Percentiles rank a stretch among this genome's conserved stretches.
Evolutionary conservation across 2,329 filamentous ascomycete species (phyloP).

Genomic region (Diaporthe ilicicola): DNA sequence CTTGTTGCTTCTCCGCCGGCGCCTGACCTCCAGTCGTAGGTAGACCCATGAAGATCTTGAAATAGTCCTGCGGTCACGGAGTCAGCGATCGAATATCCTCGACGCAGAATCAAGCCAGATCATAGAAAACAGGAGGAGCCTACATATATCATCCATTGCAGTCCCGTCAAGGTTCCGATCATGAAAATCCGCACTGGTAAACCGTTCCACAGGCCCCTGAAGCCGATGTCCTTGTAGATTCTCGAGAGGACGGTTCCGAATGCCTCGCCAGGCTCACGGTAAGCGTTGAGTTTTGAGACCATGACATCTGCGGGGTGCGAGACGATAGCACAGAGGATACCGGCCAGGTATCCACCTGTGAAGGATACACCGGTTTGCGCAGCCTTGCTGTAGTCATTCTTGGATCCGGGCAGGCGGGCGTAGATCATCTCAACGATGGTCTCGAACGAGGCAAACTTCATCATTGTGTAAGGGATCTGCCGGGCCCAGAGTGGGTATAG

Average conservation of each 20-base stretch:
- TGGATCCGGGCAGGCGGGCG: conserved; percentile 75
- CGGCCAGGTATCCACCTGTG: conserved; percentile 82
- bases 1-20: conserved; percentile 60
- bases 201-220: conserved; percentile 90
- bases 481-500: conserved; percentile 91
- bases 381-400: conserved; percentile 81
- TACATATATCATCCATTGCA: conserved; percentile 95
- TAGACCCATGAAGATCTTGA: conserved; percentile 90
- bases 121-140: conserved; percentile 41
- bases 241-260: conserved; percentile 79
- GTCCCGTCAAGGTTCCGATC: conserved; percentile 82
- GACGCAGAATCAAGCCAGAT: not conserved
- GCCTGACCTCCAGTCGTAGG: conserved; percentile 80
- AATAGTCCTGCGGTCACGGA: conserved; percentile 69
- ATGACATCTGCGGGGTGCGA: conserved; percentile 87
- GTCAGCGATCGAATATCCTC: conserved; percentile 33
- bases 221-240: conserved; percentile 89
- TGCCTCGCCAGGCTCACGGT: conserved; percentile 77
- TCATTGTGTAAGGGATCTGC: conserved; percentile 91
- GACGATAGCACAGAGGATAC: conserved; percentile 86
- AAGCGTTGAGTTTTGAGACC: conserved; percentile 90
- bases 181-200: conserved; percentile 87
- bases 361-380: conserved; percentile 89
- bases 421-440: conserved; percentile 91
- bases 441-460: conserved; percentile 94